Base-by-base conservation (phyloP, 164 flowering plant species). In the Brasenia schreberi region DNA sequence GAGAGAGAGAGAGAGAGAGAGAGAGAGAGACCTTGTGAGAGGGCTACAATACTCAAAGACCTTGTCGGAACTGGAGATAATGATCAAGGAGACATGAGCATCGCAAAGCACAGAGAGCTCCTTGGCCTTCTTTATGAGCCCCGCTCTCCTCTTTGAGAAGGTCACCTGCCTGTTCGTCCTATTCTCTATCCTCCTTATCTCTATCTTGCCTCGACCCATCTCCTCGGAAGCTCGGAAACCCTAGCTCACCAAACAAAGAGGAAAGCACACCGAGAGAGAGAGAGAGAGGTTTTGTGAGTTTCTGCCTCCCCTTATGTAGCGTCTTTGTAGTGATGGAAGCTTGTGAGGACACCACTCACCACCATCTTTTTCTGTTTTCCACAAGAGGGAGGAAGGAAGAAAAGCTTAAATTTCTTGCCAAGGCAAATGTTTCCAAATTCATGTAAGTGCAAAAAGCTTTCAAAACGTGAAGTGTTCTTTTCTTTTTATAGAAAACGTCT, bases 141-240 rank as follows among this genome's bases (percentile, higher is more conserved):
- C 93, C 65, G 80, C 79, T 69, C 90, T 66, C 43, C 93, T 68
- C 82, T 87, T 87, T 43, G 88, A 84, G 71, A 75, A 86, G 42
- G 94, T 88, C 19, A 88, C 90, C 59, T 84, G 94, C 73, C 90
- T 77, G 79, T 83, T 87, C 1, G 87, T 87, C 9, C 69, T 44
- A 72, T 87, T 84, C 72, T 84, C 90, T 9, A 85, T 86, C 68
- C 59, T 78, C 85, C 75, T 84, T 64, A 86, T 86, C 82, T 88
- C 87, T 10, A 84, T 83, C 83, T 82, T 86, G 10, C 90, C 94
- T 45, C 94, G 75, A 39, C 88, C 94, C 94, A 83, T 84, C 16
- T 71, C 65, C 17, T 33, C 39, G 39, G 3, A 33, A 33, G 39
- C n/a, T 33, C 53, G n/a, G 11, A 33, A 53, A 61, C 7, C 6